Base-by-base conservation (phyloP, 2,329 filamentous ascomycete genomes). In the Scedosporium boydii region DNA sequence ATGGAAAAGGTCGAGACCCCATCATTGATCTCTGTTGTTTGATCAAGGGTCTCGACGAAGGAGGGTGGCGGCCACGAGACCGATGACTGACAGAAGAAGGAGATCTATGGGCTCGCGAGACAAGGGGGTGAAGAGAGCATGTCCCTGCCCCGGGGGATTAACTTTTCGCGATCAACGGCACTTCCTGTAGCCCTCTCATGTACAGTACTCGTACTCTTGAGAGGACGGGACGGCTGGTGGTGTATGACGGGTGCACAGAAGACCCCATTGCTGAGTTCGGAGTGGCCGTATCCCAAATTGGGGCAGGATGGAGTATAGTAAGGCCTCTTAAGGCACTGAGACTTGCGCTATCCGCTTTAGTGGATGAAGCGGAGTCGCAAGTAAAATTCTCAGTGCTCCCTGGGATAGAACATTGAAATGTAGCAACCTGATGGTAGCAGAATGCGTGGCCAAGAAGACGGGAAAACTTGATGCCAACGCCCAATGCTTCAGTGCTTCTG, bases 231-330 rank as follows among this genome's bases (percentile, higher is more conserved):
- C 59, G 48, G 48, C 14, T 44, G 46, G 59, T 21, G 12, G 18
- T 23, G 10, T 26, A 26, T 10, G 18, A 21, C 6, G 29, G 29
- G 29, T 34, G 48, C 9, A 12, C 21, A 27, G 48, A 9, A 34
- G n/a, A 61, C 29, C 48, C 59, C 42, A 38, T 56, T 56, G 16
- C 59, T 61, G 27, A 7, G 59, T 48, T 61, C 59, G 59, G 59
- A 21, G 59, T 55, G 48, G 18, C 59, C 59, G 48, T 56, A 38
- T 48, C 46, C 48, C 4, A 61, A 48, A 61, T n/a, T 16, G 42
- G 48, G 18, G 23, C 46, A 42, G 29, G 29, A 61, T 56, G 59
- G 48, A 61, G 46, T 61, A 61, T 61, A 55, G 12, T 14, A 61
- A 26, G 9, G 38, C 27, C 42, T 41, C 55, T 61, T 55, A 41